These are phyloP conservation scores for Xylaria sp. DNA, from an alignment of 2,329 filamentous ascomycete genomes.

Conservation along the genomic window DNA sequence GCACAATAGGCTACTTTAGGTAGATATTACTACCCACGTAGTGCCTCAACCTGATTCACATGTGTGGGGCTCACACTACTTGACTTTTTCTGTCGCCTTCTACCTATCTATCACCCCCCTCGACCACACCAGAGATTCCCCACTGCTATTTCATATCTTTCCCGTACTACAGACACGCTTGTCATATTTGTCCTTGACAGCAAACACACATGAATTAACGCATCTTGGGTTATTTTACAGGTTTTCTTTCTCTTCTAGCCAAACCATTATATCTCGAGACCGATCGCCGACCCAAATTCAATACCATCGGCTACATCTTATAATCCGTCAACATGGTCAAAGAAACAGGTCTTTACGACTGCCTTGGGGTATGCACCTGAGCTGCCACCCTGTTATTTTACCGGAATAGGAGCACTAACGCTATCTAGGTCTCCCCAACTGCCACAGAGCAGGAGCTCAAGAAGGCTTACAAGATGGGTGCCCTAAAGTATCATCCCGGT, in stretches of 20 bases:
- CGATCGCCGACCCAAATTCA: constrained; percentile 5
- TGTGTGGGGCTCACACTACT: constrained; percentile 40
- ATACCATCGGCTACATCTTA: neutral
- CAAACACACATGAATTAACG: constrained; percentile 15
- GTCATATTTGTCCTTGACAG: constrained; percentile 1
- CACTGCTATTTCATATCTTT: constrained; percentile 21
- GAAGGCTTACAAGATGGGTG: constrained; percentile 87
- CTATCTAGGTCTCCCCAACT: constrained; percentile 75
- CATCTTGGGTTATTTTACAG: constrained; percentile 2
- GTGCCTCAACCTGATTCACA: constrained; percentile 38
- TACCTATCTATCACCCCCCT: constrained; percentile 14
- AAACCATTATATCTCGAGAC: neutral
- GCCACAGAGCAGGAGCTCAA: constrained; percentile 89
- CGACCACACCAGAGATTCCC: constrained; percentile 21
- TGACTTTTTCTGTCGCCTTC: constrained; percentile 43
- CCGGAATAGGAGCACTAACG: constrained; percentile 31
- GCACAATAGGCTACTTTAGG: neutral
- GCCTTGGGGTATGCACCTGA: constrained; percentile 73
- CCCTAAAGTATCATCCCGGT: constrained; percentile 87
- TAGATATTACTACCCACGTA: constrained; percentile 25
- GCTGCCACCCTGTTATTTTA: neutral
- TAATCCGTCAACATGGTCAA: constrained; percentile 72
- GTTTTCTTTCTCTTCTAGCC: constrained; percentile 1
- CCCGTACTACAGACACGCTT: constrained; percentile 9
- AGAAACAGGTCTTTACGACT: constrained; percentile 82